A percentile compares a stretch with the other conserved stretches of the same genome.
Conservation (phyloP, 2,329 filamentous ascomycete genomes). For the Aspergillus brunneoviolaceus region DNA sequence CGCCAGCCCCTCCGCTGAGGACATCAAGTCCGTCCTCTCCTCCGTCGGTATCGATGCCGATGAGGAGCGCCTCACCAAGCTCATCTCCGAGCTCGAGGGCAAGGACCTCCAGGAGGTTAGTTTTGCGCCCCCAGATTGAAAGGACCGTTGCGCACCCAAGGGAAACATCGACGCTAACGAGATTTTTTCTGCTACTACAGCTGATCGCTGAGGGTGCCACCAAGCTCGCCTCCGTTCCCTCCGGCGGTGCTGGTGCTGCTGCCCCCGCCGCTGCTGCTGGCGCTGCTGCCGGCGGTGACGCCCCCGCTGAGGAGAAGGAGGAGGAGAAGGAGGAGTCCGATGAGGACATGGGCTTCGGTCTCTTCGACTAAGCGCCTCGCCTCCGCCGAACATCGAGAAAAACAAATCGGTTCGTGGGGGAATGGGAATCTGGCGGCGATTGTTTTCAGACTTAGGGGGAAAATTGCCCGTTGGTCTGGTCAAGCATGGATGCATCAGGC, state of each 20-base stretch:
- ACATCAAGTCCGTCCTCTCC: conserved; percentile 85
- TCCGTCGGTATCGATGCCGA: conserved; percentile 96
- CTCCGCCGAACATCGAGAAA: conserved; percentile 30
- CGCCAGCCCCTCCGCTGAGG: conserved; percentile 75
- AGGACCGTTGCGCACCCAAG: background rate
- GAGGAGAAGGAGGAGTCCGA: conserved; percentile 73
- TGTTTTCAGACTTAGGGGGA: conserved; percentile 31
- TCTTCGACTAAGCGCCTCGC: conserved; percentile 58
- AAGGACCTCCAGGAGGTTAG: conserved; percentile 84
- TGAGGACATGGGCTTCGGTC: conserved; percentile 73
- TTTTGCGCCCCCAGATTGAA: conserved; percentile 4
- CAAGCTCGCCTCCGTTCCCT: conserved; percentile 98
- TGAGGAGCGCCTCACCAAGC: conserved; percentile 76
- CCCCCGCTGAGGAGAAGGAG: conserved; percentile 68
- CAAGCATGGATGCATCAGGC: conserved; percentile 31
- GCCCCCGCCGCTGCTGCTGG: conserved; percentile 51
- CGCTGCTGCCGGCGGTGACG: conserved; percentile 67
- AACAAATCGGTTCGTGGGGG: conserved; percentile 66
- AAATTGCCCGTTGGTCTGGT: conserved; percentile 28
- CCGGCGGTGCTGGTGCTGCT: conserved; percentile 70
- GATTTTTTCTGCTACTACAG: conserved; percentile 48
- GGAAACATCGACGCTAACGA: conserved; percentile 15
- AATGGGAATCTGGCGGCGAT: conserved; percentile 43
- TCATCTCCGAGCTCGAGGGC: conserved; percentile 72
- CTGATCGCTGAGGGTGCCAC: conserved; percentile 83